Percentiles rank a stretch among this genome's conserved stretches.
Evolutionary conservation across 2,329 filamentous ascomycete genomes (phyloP).

Genomic region (Apiospora sp.): DNA sequence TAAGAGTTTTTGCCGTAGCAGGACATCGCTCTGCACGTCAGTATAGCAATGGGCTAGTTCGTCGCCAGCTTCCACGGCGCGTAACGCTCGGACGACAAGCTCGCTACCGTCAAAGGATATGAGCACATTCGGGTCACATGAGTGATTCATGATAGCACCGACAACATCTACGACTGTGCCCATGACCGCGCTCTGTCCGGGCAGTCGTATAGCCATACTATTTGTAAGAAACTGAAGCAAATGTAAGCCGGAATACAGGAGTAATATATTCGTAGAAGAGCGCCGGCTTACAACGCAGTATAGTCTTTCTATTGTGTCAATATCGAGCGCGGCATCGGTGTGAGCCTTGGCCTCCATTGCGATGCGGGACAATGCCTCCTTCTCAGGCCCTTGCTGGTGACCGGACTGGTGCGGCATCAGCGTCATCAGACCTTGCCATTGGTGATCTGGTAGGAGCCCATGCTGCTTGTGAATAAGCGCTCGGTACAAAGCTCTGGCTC

Average conservation of each 20-base stretch:
- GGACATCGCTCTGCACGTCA: constrained; percentile 37
- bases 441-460: constrained; percentile 29
- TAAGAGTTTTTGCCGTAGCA: constrained; percentile 34
- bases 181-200: constrained; percentile 32
- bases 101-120: constrained; percentile 43
- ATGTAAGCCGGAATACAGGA: constrained; percentile 26
- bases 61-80: constrained; percentile 40
- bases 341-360: constrained; percentile 19
- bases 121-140: constrained; percentile 45
- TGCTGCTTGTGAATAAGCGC: constrained; percentile 38
- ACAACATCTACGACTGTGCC: constrained; percentile 43
- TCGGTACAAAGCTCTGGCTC: constrained; percentile 36
- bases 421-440: constrained; percentile 30
- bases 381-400: constrained; percentile 26
- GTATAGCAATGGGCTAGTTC: constrained; percentile 47
- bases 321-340: constrained; percentile 12
- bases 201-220: constrained; percentile 34
- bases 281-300: constrained; percentile 23
- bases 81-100: constrained; percentile 42
- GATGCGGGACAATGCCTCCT: constrained; percentile 27
- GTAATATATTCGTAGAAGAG: background rate
- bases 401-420: constrained; percentile 39
- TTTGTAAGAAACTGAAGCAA: constrained; percentile 38
- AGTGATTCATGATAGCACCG: constrained; percentile 46
- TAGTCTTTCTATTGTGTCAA: constrained; percentile 19